These are phyloP conservation scores for Fusarium oligoseptatum DNA, from an alignment of 2,329 filamentous ascomycete genomes.

Conservation along the genomic window DNA sequence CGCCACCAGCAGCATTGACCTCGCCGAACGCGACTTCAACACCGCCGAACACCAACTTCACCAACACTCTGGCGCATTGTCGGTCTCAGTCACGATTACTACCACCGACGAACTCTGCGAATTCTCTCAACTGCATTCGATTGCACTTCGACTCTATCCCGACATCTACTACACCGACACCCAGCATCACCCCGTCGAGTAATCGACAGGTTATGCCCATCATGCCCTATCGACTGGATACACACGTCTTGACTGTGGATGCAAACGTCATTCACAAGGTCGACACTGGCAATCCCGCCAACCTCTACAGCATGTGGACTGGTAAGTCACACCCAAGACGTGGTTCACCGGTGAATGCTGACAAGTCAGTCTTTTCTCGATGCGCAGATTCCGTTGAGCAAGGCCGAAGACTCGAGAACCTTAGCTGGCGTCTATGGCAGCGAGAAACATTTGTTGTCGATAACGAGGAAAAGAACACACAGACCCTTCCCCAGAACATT, in stretches of 20 bases:
- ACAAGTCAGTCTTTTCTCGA: constrained; percentile 84
- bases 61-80: constrained; percentile 39
- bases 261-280: constrained; percentile 93
- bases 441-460: constrained; percentile 80
- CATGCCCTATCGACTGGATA: constrained; percentile 88
- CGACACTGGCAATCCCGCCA: constrained; percentile 92
- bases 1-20: constrained; percentile 30
- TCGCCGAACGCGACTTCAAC: constrained; percentile 18
- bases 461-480: constrained; percentile 70
- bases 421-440: constrained; percentile 96
- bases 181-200: constrained; percentile 47
- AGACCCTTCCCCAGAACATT: constrained; percentile 65
- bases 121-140: constrained; percentile 9
- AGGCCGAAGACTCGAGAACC: constrained; percentile 91
- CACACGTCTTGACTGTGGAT: constrained; percentile 91
- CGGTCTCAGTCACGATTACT: constrained; percentile 34
- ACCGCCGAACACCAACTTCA: constrained; percentile 6
- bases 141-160: constrained; percentile 23
- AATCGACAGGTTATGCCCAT: constrained; percentile 54
- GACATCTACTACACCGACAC: constrained; percentile 17
- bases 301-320: constrained; percentile 97
- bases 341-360: constrained; percentile 43
- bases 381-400: constrained; percentile 95
- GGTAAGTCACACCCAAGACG: constrained; percentile 70
- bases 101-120: constrained; percentile 34